These are phyloP conservation scores for Maudiozyma pseudohumilis DNA, from an alignment of 805 yeast genomes.

Conservation along the genomic window DNA sequence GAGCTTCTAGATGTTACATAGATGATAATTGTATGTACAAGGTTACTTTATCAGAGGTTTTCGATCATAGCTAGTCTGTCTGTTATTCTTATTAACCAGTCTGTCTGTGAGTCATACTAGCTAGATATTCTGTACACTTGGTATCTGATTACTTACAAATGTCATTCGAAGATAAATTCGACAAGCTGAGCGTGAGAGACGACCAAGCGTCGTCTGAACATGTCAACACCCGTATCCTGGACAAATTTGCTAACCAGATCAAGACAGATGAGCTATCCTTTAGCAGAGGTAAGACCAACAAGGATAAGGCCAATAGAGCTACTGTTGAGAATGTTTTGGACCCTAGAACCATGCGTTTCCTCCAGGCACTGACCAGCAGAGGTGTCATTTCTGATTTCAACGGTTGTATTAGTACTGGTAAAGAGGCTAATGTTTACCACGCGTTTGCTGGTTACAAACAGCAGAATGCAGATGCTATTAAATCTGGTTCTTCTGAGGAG, in stretches of 20 bases:
- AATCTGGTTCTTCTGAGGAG: constrained; percentile 1
- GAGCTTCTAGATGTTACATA: too few relatives aligned
- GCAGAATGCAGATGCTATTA: not conserved
- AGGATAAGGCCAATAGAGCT: constrained; percentile 87
- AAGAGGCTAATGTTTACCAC: constrained; percentile 97
- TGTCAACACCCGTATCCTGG: constrained; percentile 42
- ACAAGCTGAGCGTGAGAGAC: constrained; percentile 9
- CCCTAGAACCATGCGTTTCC: constrained; percentile 81
- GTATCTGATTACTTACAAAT: too few relatives aligned
- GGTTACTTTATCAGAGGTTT: too few relatives aligned
- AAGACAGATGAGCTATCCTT: constrained; percentile 49
- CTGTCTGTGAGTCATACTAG: too few relatives aligned
- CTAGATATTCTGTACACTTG: too few relatives aligned
- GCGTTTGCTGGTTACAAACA: constrained; percentile 39
- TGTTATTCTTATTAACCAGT: too few relatives aligned
- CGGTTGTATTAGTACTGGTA: constrained; percentile 94
- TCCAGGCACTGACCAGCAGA: constrained; percentile 70
- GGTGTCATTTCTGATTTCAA: constrained; percentile 79
- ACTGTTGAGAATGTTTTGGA: constrained; percentile 95
- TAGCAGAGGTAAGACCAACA: constrained; percentile 48
- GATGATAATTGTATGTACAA: too few relatives aligned
- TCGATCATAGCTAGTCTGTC: too few relatives aligned
- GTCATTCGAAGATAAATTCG: constrained; percentile 19
- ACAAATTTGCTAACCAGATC: constrained; percentile 53
- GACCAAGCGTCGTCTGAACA: constrained; percentile 13